phyloP scores from a whole-genome alignment of 805 yeast genomes.

The Cyberlindnera meyerae region DNA sequence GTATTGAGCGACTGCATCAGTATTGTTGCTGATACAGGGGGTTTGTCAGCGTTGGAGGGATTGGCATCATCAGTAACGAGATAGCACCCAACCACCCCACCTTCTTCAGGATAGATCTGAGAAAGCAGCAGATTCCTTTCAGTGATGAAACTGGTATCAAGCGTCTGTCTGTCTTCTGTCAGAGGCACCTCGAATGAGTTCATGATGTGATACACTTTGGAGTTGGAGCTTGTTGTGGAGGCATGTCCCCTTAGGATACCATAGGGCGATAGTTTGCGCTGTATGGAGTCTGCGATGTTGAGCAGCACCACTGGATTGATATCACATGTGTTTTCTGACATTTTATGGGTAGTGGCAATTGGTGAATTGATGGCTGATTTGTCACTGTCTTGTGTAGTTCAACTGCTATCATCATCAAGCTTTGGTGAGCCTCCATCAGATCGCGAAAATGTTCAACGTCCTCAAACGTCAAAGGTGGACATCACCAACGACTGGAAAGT shows the following conservation, averaged over 20 bases:
- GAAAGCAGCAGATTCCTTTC: conserved; percentile 12
- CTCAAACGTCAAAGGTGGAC: too few relatives aligned
- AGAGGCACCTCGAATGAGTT: conserved; percentile 15
- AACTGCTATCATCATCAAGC: too few relatives aligned
- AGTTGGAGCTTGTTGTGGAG: background rate
- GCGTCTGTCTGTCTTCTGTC: background rate
- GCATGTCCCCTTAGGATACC: conserved; percentile 12
- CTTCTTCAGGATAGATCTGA: conserved; percentile 16
- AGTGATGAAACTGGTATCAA: conserved; percentile 2
- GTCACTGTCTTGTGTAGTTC: too few relatives aligned
- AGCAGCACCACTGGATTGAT: conserved; percentile 14
- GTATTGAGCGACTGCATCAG: background rate
- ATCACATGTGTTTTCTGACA: background rate
- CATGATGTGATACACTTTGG: background rate
- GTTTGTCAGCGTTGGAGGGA: background rate
- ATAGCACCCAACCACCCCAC: conserved; percentile 12
- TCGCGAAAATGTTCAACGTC: too few relatives aligned
- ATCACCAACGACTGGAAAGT: background rate
- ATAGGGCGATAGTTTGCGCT: conserved; percentile 9
- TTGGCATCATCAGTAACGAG: conserved; percentile 4
- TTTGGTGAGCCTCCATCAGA: too few relatives aligned
- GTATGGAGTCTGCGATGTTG: conserved; percentile 14
- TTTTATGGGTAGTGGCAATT: too few relatives aligned
- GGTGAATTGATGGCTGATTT: too few relatives aligned
- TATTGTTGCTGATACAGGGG: background rate